Percentiles rank a stretch among this genome's conserved stretches.
Conservation (phyloP, 495 filamentous ascomycete genomes). For the Staphylotrichum longicolle region DNA sequence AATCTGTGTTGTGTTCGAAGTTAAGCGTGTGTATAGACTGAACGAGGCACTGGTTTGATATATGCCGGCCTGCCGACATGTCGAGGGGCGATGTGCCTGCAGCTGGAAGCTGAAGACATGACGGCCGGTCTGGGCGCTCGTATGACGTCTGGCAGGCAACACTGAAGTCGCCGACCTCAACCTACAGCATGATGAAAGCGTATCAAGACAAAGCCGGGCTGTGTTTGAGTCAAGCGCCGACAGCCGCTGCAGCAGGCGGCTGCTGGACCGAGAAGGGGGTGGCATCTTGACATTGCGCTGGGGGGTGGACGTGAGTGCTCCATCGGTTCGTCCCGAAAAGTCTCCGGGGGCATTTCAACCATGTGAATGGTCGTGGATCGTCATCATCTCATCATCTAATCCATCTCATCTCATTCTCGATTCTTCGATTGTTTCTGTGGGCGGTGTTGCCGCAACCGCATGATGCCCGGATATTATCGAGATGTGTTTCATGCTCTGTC, state of each 20-base stretch:
- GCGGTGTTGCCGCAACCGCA: background rate
- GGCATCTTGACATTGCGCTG: background rate
- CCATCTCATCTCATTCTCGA: too few species aligned
- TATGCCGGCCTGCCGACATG: background rate
- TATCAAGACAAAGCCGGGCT: background rate
- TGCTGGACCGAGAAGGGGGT: background rate
- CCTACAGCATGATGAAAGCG: background rate
- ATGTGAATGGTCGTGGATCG: background rate
- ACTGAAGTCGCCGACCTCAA: slow-evolving; percentile 4
- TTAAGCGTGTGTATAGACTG: background rate
- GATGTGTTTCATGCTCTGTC: background rate
- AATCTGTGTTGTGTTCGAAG: background rate
- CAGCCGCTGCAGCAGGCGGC: background rate
- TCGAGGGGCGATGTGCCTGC: too few species aligned
- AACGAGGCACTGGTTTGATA: background rate
- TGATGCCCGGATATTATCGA: background rate
- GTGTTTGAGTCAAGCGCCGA: background rate
- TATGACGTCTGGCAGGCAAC: background rate
- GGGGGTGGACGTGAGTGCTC: background rate
- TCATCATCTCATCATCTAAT: slow-evolving; percentile 11
- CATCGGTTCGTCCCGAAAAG: background rate
- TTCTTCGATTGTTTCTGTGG: background rate
- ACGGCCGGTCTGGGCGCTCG: background rate
- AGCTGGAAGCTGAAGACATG: background rate
- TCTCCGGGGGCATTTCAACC: background rate